Conservation (phyloP, 345 rosid species). For the Lenwebbia sp. region DNA sequence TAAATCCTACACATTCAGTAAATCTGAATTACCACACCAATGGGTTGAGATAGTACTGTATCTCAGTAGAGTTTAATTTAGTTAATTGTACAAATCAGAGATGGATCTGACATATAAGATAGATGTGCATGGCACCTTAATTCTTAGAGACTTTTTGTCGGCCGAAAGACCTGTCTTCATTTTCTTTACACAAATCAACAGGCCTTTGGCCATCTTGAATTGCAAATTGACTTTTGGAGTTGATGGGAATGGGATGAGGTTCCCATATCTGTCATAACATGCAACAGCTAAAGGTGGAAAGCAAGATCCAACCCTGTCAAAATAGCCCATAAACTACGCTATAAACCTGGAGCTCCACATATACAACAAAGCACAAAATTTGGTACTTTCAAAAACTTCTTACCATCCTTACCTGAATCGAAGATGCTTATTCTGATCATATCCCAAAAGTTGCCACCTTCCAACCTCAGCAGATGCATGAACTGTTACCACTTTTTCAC, state of each 20-base stretch:
- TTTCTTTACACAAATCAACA: conserved; percentile 5
- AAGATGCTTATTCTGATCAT: neutral
- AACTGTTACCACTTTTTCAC: conserved; percentile 26
- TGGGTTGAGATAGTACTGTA: neutral
- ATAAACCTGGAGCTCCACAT: neutral
- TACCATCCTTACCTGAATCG: neutral
- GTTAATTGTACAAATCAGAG: neutral
- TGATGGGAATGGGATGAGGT: conserved; percentile 25
- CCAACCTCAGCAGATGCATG: conserved; percentile 27
- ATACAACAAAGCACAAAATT: neutral
- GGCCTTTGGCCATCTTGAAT: conserved; percentile 8
- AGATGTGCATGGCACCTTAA: conserved; percentile 23
- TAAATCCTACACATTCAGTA: conserved; percentile 22
- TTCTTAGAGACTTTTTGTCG: conserved; percentile 13
- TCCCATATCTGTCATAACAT: conserved; percentile 40
- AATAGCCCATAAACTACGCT: neutral
- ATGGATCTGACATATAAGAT: neutral
- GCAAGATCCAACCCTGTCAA: conserved; percentile 47
- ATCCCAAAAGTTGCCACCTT: conserved; percentile 30
- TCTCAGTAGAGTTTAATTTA: neutral
- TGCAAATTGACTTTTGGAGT: conserved; percentile 24
- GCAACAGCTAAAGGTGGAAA: conserved; percentile 24
- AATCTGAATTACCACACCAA: neutral
- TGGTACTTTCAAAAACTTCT: neutral
- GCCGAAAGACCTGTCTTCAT: conserved; percentile 26